Percentiles rank a stretch among this genome's conserved stretches.
phyloP scores from a whole-genome alignment of 1,284 basidiomycete species.

The Hypsizygus ulmarius region DNA sequence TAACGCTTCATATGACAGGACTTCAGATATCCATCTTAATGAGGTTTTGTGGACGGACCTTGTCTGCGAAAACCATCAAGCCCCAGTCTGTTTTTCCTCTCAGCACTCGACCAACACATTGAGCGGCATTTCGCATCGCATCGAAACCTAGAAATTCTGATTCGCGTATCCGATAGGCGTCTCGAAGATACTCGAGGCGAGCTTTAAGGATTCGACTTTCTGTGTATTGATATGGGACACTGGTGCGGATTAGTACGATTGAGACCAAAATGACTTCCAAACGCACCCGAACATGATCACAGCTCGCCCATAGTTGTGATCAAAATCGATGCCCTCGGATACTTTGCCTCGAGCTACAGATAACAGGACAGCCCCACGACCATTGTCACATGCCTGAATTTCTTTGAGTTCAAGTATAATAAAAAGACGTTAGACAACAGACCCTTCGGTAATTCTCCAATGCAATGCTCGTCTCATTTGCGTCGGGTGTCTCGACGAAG shows the following conservation, averaged over 20 bases:
- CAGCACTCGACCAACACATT: slow-evolving; percentile 97
- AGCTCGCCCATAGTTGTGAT: slow-evolving; percentile 98
- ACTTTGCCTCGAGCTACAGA: slow-evolving; percentile 99
- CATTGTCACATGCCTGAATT: slow-evolving; percentile 93
- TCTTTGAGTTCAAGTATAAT: slow-evolving; percentile 2
- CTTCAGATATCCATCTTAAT: background rate
- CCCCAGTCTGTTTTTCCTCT: slow-evolving; percentile 99
- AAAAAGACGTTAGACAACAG: slow-evolving; percentile 23
- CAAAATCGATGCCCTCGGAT: slow-evolving; percentile 99
- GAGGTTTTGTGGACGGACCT: slow-evolving; percentile 50
- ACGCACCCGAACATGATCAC: slow-evolving; percentile 99
- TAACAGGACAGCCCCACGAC: slow-evolving; percentile 92
- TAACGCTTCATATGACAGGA: slow-evolving; percentile 69
- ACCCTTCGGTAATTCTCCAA: slow-evolving; percentile 96
- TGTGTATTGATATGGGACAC: slow-evolving; percentile 98
- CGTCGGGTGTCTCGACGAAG: slow-evolving; percentile 99
- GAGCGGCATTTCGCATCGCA: slow-evolving; percentile 98
- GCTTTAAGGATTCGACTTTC: slow-evolving; percentile 98
- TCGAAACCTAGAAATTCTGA: slow-evolving; percentile 99
- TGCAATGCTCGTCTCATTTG: slow-evolving; percentile 97
- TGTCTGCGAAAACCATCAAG: slow-evolving; percentile 99
- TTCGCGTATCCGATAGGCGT: slow-evolving; percentile 96
- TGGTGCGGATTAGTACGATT: slow-evolving; percentile 28
- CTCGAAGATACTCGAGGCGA: slow-evolving; percentile 95
- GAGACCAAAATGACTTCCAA: slow-evolving; percentile 2